Conservation (phyloP, 1,284 basidiomycete genomes). For the Fereydounia khargensis region DNA sequence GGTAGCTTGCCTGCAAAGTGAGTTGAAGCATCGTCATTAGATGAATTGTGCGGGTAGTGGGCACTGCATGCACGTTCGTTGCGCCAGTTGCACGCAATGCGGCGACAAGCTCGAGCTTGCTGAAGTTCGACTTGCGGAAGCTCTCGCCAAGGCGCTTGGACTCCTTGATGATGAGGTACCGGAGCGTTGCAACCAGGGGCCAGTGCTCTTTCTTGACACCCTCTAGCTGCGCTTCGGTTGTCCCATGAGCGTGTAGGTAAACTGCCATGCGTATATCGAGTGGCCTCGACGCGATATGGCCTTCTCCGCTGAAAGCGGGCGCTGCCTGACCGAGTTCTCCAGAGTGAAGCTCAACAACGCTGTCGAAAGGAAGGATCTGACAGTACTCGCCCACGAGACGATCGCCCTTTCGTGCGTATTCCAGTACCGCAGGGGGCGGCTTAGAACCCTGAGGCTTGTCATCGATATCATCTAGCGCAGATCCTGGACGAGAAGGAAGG, state of each 20-base stretch:
- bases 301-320: no score
- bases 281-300: no score
- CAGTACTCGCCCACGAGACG: constrained; percentile 20
- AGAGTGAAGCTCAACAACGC: constrained; percentile 1
- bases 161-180: constrained; percentile 29
- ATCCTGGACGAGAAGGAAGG: constrained; percentile 28
- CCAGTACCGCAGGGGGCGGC: constrained; percentile 35
- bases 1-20: constrained; percentile 17
- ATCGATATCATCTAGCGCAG: constrained; percentile 8
- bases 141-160: constrained; percentile 22
- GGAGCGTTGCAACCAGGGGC: constrained; percentile 1
- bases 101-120: constrained; percentile 16
- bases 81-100: constrained; percentile 14
- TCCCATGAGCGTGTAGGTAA: not conserved
- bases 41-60: constrained; percentile 25
- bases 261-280: not conserved
- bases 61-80: constrained; percentile 11
- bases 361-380: constrained; percentile 21
- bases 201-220: no score
- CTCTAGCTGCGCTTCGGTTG: no score
- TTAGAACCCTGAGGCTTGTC: constrained; percentile 11
- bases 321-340: no score
- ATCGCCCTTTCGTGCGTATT: constrained; percentile 37
- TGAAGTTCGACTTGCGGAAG: constrained; percentile 25
- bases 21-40: constrained; percentile 24